Evolutionary conservation across 1,284 basidiomycete genomes (phyloP).

Genomic region (Agroathelia rolfsii): DNA sequence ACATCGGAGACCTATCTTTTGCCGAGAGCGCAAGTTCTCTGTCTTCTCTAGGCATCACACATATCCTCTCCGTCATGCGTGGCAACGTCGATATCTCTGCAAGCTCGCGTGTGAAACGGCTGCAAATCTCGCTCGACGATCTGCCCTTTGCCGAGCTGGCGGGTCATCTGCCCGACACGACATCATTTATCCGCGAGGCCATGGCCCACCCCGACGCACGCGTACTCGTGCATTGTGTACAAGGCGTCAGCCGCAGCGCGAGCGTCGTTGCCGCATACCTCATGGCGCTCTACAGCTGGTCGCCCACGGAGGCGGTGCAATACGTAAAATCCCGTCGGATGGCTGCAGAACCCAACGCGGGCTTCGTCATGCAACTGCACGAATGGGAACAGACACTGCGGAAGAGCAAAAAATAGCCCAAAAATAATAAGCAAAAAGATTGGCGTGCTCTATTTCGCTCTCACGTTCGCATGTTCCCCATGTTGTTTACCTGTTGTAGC

Average conservation of each 20-base stretch:
- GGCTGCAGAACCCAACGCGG: constrained; percentile 58
- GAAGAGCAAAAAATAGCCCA: too few species aligned
- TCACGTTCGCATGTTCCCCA: too few species aligned
- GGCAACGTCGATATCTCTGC: constrained; percentile 8
- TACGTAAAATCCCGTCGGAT: constrained; percentile 45
- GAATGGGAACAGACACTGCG: constrained; percentile 43
- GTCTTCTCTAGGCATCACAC: constrained; percentile 24
- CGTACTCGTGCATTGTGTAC: constrained; percentile 40
- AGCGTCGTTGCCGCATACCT: constrained; percentile 38
- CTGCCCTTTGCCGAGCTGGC: constrained; percentile 12
- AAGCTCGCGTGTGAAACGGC: too few species aligned
- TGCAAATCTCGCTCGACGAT: constrained; percentile 20
- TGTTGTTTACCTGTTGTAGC: too few species aligned
- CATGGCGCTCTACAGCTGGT: constrained; percentile 41
- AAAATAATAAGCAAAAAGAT: too few species aligned
- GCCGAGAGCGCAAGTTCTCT: constrained; percentile 53
- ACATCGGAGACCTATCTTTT: constrained; percentile 59
- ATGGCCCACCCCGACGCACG: constrained; percentile 7
- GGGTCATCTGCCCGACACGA: constrained; percentile 14
- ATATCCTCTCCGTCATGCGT: constrained; percentile 18
- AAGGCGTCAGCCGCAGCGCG: constrained; percentile 38
- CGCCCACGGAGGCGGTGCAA: constrained; percentile 45
- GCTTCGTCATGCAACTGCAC: constrained; percentile 58
- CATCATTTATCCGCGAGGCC: constrained; percentile 15
- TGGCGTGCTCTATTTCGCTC: too few species aligned